phyloP scores from a whole-genome alignment of 2,329 filamentous ascomycete genomes.

The Gremmenia infestans region DNA sequence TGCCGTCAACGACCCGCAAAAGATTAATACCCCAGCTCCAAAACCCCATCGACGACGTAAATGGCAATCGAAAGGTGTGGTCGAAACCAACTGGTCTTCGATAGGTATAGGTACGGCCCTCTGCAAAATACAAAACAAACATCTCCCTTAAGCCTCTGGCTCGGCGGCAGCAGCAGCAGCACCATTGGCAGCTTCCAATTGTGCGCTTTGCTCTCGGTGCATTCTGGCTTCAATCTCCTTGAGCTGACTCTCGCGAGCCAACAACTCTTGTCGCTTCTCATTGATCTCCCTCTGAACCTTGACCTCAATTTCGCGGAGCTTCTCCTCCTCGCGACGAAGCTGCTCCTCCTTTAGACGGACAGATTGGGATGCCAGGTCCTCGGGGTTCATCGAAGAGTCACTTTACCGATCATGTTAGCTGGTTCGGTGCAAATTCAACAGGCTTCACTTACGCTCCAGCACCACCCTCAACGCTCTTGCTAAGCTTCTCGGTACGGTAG shows the following conservation, averaged over 20 bases:
- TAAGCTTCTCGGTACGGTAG: slow-evolving; percentile 99
- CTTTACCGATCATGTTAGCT: slow-evolving; percentile 33
- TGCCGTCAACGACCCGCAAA: slow-evolving; percentile 32
- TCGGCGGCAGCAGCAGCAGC: slow-evolving; percentile 4
- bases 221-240: slow-evolving; percentile 98
- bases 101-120: slow-evolving; percentile 2
- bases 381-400: slow-evolving; percentile 93
- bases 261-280: slow-evolving; percentile 97
- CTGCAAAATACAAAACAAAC: slow-evolving; percentile 12
- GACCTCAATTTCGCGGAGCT: slow-evolving; percentile 97
- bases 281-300: slow-evolving; percentile 99
- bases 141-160: slow-evolving; percentile 23
- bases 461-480: slow-evolving; percentile 96
- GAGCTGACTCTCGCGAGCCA: slow-evolving; percentile 96
- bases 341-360: slow-evolving; percentile 99
- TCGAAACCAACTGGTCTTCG: slow-evolving; percentile 13
- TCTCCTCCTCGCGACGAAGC: slow-evolving; percentile 98
- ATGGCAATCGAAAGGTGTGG: slow-evolving; percentile 16
- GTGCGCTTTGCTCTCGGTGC: slow-evolving; percentile 72
- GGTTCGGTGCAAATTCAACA: slow-evolving; percentile 29
- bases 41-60: slow-evolving; percentile 21
- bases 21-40: slow-evolving; percentile 25
- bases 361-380: slow-evolving; percentile 93
- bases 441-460: slow-evolving; percentile 68
- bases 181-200: slow-evolving; percentile 34